phyloP scores from a whole-genome alignment of 116 monocot genomes.

The Trichopus zeylanicus region DNA sequence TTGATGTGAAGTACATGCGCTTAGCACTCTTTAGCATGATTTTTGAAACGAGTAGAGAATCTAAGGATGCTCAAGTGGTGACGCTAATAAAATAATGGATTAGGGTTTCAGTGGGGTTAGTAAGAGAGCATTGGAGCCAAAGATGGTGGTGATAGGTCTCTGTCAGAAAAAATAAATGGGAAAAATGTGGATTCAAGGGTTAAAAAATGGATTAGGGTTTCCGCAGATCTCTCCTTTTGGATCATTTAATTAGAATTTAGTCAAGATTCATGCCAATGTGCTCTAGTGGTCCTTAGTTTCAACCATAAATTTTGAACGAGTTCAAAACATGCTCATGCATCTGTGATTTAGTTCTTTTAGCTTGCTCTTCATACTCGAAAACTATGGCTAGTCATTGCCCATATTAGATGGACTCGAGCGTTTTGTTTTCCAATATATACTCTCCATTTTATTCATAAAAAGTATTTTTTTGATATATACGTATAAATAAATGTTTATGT shows the following conservation, averaged over 20 bases:
- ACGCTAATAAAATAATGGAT: conserved; percentile 4
- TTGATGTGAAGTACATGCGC: not conserved
- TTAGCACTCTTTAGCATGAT: not conserved
- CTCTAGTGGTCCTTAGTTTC: conserved; percentile 1
- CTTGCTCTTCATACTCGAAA: too few species aligned
- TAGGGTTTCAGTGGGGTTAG: conserved; percentile 4
- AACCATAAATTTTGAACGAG: not conserved
- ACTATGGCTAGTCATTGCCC: too few species aligned
- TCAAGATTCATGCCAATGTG: too few species aligned
- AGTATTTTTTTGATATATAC: too few species aligned
- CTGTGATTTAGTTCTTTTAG: not conserved
- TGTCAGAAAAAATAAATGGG: not conserved
- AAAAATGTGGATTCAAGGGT: too few species aligned
- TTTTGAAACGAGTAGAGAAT: not conserved
- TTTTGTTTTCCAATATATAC: too few species aligned
- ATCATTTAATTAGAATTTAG: too few species aligned
- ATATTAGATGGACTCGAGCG: too few species aligned
- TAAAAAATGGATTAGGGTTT: too few species aligned
- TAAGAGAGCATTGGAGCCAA: conserved; percentile 8
- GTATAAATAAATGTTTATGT: too few species aligned
- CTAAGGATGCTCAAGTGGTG: conserved; percentile 1
- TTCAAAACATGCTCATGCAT: not conserved
- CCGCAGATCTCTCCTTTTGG: too few species aligned
- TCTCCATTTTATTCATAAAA: too few species aligned
- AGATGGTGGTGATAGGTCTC: conserved; percentile 4